Percentiles rank a stretch among this genome's conserved stretches.
phyloP scores from a whole-genome alignment of 2,329 filamentous ascomycete species.

The Colletotrichum chrysophilum region DNA sequence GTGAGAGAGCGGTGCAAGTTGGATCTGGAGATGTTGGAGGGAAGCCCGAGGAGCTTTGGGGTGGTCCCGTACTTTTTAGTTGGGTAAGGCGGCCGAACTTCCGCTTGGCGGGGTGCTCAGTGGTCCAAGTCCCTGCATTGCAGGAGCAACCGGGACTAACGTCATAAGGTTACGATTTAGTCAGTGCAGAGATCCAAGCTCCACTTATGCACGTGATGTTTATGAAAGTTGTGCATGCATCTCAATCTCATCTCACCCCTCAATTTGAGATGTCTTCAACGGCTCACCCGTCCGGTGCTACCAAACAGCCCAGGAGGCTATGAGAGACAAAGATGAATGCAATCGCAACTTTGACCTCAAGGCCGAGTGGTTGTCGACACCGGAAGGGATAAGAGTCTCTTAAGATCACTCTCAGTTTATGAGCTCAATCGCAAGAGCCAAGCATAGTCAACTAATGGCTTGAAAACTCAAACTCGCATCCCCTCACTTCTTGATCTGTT shows the following conservation, averaged over 20 bases:
- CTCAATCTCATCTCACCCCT: neutral
- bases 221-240: neutral
- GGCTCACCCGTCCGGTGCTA: neutral
- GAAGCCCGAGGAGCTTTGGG: neutral
- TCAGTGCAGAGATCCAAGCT: constrained; percentile 2
- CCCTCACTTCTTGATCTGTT: neutral
- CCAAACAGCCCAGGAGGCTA: neutral
- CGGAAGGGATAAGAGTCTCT: neutral
- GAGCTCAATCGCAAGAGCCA: neutral
- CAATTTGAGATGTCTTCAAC: neutral
- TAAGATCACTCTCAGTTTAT: neutral
- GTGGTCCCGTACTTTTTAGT: constrained; percentile 3
- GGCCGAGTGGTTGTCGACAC: neutral
- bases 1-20: constrained; percentile 20
- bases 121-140: constrained; percentile 11
- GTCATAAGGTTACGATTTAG: constrained; percentile 6
- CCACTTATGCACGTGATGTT: neutral
- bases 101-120: constrained; percentile 13
- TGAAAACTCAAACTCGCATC: neutral
- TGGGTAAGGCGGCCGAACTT: constrained; percentile 2
- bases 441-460: neutral
- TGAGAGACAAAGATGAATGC: neutral
- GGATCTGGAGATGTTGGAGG: constrained; percentile 17
- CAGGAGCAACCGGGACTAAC: neutral
- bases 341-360: neutral